A percentile compares a stretch with the other conserved stretches of the same genome.
phyloP scores from a whole-genome alignment of 345 rosid genomes.

The Dimocarpus longan region DNA sequence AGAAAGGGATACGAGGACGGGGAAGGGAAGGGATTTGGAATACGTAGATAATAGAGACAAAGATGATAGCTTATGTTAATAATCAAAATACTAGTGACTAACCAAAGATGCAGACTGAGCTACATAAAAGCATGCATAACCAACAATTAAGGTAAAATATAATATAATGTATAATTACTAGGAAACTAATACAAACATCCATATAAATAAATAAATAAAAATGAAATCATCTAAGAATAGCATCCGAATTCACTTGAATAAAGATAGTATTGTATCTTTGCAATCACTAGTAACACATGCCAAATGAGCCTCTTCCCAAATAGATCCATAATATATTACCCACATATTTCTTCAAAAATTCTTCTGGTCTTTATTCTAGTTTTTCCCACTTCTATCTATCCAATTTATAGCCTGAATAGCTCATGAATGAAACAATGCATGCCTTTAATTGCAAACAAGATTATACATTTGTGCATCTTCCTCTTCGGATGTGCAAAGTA shows the following conservation, averaged over 20 bases:
- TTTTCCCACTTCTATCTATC: not conserved
- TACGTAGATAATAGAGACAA: not conserved
- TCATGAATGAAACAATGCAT: not conserved
- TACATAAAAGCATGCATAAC: not conserved
- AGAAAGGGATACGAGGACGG: not conserved
- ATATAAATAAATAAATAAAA: not conserved
- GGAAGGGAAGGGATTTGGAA: not conserved
- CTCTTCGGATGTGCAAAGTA: not conserved
- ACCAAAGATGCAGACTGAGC: not conserved
- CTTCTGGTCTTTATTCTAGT: no score
- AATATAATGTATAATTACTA: not conserved
- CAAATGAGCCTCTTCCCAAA: not conserved
- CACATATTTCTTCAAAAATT: not conserved
- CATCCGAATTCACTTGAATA: not conserved
- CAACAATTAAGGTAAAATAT: not conserved
- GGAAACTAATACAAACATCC: not conserved
- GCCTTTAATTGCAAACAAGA: not conserved
- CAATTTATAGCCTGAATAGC: not conserved
- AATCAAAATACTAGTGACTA: conserved; percentile 1
- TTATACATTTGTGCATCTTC: not conserved
- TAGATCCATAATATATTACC: not conserved
- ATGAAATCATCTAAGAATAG: not conserved
- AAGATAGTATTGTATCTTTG: not conserved
- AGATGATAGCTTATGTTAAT: not conserved
- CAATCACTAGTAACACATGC: not conserved